Base-by-base conservation (phyloP, 2,329 filamentous ascomycete genomes). In the Fusarium liriodendri region DNA sequence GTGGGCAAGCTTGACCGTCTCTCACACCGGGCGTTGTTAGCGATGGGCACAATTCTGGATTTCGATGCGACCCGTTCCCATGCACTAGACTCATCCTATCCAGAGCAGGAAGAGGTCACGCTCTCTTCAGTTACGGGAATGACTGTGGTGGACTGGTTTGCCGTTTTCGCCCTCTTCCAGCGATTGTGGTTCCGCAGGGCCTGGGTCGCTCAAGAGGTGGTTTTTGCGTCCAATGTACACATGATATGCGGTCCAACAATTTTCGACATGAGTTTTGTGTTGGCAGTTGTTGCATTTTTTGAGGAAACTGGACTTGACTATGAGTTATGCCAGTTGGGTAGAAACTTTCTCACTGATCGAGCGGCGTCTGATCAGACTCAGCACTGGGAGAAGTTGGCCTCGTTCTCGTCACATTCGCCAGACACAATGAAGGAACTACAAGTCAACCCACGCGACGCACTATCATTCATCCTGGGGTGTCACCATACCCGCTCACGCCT, bases 161-260 rank as follows among this genome's bases (percentile, higher is more conserved):
- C 64, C 18, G 16, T 63, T 14, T 67, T 60, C 27, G 33, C 38
- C 38, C 54, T 67, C 27, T 52, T 67, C 20, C 58, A 67, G 20
- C 50, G 64, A 14, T 29, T 60, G 16, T 67, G 61, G 50, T 67
- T 60, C 58, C 27, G 45, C 27, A 35, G 64, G 18, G 29, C 61
- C 11, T 67, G 64, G 64, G 37, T 67, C n/a, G 38, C 29, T n/a
- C 64, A 67, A 40, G 58, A 67, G 33, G 35, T 63, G 11, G 59
- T 60, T 13, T 57, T 57, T 57, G 54, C 54, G 20, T 1, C 5
- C n/a, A 25, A 57, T 14, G 27, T 37, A 20, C 7, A 9, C 2
- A 57, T 57, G 54, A 25, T 57, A 20, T 42, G 38, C n/a, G 38
- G 38, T 3, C 38, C 38, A 9, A 42, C 38, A 20, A 3, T 42